phyloP scores from a whole-genome alignment of 495 filamentous ascomycete genomes.

The Aspergillus haitiensis region DNA sequence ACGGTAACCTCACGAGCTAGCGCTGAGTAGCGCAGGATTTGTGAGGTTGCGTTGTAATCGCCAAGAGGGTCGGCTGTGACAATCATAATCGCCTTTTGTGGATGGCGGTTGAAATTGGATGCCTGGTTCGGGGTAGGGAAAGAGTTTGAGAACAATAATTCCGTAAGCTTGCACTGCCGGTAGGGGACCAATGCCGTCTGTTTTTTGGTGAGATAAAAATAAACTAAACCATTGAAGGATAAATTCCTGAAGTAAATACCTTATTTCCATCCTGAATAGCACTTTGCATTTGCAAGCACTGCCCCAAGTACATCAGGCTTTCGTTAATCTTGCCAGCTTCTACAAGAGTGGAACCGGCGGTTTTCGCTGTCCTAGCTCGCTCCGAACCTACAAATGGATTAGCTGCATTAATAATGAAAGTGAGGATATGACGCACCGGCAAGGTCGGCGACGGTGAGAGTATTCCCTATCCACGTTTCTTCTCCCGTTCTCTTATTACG shows the following conservation, averaged over 20 bases:
- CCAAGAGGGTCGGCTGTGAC: constrained; percentile 93
- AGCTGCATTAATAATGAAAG: constrained; percentile 11
- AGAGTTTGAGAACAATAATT: constrained; percentile 93
- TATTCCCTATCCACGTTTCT: constrained; percentile 72
- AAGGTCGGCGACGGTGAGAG: constrained; percentile 87
- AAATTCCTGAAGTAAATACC: constrained; percentile 45
- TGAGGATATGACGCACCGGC: constrained; percentile 57
- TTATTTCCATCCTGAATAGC: constrained; percentile 71
- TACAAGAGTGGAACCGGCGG: constrained; percentile 83
- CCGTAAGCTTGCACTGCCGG: constrained; percentile 95
- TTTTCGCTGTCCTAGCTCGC: constrained; percentile 88
- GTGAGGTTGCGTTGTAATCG: constrained; percentile 94
- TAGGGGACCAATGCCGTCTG: constrained; percentile 81
- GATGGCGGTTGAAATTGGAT: constrained; percentile 52
- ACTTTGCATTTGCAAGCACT: constrained; percentile 95
- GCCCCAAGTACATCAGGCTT: constrained; percentile 94
- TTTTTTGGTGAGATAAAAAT: constrained; percentile 15
- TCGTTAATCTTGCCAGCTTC: constrained; percentile 99
- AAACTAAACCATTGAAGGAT: constrained; percentile 2
- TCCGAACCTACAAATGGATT: constrained; percentile 64
- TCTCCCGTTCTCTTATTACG: constrained; percentile 50
- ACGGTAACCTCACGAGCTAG: constrained; percentile 92
- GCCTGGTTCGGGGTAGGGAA: constrained; percentile 69
- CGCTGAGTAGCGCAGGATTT: constrained; percentile 94
- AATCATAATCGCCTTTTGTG: constrained; percentile 92